Conservation (phyloP, 495 filamentous ascomycete species). For the Aspergillus egyptiacus region DNA sequence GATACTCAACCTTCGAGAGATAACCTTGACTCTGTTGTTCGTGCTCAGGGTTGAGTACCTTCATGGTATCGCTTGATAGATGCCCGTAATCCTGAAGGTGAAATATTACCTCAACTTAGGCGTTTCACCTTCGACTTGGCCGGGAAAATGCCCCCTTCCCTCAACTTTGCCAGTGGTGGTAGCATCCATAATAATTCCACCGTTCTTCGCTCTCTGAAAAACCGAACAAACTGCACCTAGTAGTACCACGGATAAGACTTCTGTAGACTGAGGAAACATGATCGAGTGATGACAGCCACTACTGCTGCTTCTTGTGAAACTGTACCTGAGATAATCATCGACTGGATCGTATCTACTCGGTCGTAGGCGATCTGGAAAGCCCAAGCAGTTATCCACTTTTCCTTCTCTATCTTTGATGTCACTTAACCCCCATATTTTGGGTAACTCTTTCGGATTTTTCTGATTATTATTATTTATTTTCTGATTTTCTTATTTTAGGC, state of each 20-base stretch:
- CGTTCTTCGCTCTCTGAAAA: not conserved
- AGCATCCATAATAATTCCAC: not conserved
- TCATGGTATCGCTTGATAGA: not conserved
- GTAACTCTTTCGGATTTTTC: slow-evolving; percentile 3
- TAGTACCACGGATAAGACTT: no score
- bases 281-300: not conserved
- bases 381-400: slow-evolving; percentile 7
- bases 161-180: not conserved
- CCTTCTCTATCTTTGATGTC: not conserved
- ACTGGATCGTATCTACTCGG: no score
- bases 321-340: no score
- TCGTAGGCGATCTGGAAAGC: not conserved
- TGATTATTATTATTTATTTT: slow-evolving; percentile 2
- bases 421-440: not conserved
- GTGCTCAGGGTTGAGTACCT: no score
- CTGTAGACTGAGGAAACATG: no score
- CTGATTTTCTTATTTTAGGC: slow-evolving; percentile 8
- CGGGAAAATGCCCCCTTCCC: not conserved
- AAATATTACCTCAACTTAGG: slow-evolving; percentile 4
- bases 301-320: no score
- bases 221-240: not conserved
- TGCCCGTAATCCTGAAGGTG: slow-evolving; percentile 1
- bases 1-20: no score
- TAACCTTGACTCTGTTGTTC: no score
- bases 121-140: slow-evolving; percentile 9